Conservation (phyloP, 768 basidiomycete species). For the Crassisporium funariophilum region DNA sequence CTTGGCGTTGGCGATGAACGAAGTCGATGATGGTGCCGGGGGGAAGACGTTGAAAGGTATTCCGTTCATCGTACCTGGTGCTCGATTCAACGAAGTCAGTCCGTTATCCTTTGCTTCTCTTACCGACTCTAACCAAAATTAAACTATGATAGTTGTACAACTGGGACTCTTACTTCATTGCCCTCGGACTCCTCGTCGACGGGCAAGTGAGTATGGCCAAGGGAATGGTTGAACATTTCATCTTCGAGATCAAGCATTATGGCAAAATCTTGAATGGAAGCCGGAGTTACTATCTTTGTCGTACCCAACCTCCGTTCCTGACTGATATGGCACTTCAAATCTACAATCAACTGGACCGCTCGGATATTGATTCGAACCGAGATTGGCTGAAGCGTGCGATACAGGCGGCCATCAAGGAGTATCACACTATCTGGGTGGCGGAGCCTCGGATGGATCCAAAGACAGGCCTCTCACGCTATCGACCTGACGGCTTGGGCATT, state of each 20-base stretch:
- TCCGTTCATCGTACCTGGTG: slow-evolving; percentile 96
- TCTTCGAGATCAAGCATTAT: slow-evolving; percentile 98
- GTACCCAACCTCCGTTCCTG: slow-evolving; percentile 97
- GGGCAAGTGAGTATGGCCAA: slow-evolving; percentile 94
- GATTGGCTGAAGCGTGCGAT: slow-evolving; percentile 95
- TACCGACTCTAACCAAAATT: slow-evolving; percentile 1
- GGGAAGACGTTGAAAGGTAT: slow-evolving; percentile 88
- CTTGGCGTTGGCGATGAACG: slow-evolving; percentile 93
- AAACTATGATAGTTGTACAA: slow-evolving; percentile 70
- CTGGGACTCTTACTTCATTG: slow-evolving; percentile 95
- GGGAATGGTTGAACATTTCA: slow-evolving; percentile 98
- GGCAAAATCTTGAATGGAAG: slow-evolving; percentile 97
- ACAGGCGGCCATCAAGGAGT: slow-evolving; percentile 97
- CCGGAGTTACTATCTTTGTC: slow-evolving; percentile 92
- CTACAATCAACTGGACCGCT: slow-evolving; percentile 92
- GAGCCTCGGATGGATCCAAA: slow-evolving; percentile 93
- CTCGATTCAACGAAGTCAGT: slow-evolving; percentile 87
- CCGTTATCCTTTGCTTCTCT: background rate
- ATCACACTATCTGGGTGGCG: slow-evolving; percentile 96
- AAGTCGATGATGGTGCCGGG: slow-evolving; percentile 77
- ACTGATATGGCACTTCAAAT: slow-evolving; percentile 99
- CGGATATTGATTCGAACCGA: slow-evolving; percentile 77
- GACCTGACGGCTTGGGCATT: slow-evolving; percentile 92
- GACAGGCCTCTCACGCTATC: slow-evolving; percentile 92
- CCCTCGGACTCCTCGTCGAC: slow-evolving; percentile 92